A percentile compares a stretch with the other conserved stretches of the same genome.
phyloP scores from a whole-genome alignment of 2,329 filamentous ascomycete genomes.

The Paraphaeosphaeria sporulosa region DNA sequence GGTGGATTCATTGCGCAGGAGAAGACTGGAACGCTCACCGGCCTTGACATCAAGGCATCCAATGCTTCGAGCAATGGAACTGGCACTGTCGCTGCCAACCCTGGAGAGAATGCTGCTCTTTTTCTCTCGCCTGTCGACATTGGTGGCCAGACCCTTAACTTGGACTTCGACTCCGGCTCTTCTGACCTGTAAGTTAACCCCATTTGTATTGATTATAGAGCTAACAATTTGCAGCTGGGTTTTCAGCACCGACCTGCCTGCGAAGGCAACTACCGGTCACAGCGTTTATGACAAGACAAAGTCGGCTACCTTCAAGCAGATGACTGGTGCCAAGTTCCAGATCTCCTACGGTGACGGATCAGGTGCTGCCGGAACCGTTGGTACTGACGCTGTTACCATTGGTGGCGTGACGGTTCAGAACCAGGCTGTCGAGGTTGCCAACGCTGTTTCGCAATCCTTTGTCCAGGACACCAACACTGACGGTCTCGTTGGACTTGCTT shows the following conservation, averaged over 20 bases:
- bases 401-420: slow-evolving; percentile 67
- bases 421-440: slow-evolving; percentile 75
- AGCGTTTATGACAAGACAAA: slow-evolving; percentile 62
- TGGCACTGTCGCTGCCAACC: slow-evolving; percentile 70
- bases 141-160: slow-evolving; percentile 71
- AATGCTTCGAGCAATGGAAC: slow-evolving; percentile 43
- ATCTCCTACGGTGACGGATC: slow-evolving; percentile 76
- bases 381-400: slow-evolving; percentile 71
- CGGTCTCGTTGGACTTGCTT: slow-evolving; percentile 75
- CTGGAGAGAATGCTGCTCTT: slow-evolving; percentile 70
- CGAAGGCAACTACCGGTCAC: slow-evolving; percentile 58
- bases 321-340: slow-evolving; percentile 63
- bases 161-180: slow-evolving; percentile 80
- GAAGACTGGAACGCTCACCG: slow-evolving; percentile 22
- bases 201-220: slow-evolving; percentile 8
- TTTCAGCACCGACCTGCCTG: slow-evolving; percentile 68
- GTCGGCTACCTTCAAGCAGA: slow-evolving; percentile 59
- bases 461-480: slow-evolving; percentile 66
- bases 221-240: slow-evolving; percentile 64
- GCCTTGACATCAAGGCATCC: slow-evolving; percentile 32
- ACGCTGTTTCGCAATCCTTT: slow-evolving; percentile 65
- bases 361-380: slow-evolving; percentile 69
- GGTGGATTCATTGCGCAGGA: slow-evolving; percentile 51
- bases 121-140: slow-evolving; percentile 75
- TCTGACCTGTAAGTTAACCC: slow-evolving; percentile 66